These are phyloP conservation scores for Podaxis sp. DNA, from an alignment of 768 basidiomycete genomes.

Conservation along the genomic window DNA sequence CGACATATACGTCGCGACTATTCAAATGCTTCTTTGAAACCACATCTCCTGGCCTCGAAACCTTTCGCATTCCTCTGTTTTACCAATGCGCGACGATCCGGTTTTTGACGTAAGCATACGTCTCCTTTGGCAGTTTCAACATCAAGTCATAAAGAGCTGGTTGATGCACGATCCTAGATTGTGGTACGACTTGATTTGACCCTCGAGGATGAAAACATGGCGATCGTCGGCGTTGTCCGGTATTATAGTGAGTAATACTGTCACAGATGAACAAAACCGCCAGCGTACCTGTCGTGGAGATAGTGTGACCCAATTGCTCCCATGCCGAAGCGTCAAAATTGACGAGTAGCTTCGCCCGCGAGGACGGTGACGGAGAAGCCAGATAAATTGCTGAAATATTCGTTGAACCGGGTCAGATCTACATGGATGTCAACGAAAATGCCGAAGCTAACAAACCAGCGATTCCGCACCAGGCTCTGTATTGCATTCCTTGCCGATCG, in stretches of 20 bases:
- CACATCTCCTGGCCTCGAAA: not conserved
- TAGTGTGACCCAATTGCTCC: constrained; percentile 1
- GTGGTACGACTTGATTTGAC: not conserved
- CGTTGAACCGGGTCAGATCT: not conserved
- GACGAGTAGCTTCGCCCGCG: not conserved
- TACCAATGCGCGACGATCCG: not conserved
- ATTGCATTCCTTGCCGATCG: not conserved
- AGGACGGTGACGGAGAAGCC: not conserved
- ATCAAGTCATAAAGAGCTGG: constrained; percentile 2
- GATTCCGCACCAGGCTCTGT: not conserved
- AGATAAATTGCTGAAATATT: not conserved
- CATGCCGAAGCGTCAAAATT: not conserved
- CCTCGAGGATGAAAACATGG: not conserved
- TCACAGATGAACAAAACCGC: not conserved
- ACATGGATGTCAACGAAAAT: not conserved
- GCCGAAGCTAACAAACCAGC: not conserved
- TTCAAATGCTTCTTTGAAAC: not conserved
- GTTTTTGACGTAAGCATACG: not conserved
- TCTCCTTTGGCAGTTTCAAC: constrained; percentile 3
- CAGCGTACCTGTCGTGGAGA: not conserved
- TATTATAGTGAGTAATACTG: not conserved
- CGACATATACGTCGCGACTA: not conserved
- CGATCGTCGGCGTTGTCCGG: not conserved
- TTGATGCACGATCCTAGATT: not conserved
- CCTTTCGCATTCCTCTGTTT: not conserved